Percentiles rank a stretch among this genome's conserved stretches.
Conservation (phyloP, 805 yeast genomes). For the Starmerella vaccinii region DNA sequence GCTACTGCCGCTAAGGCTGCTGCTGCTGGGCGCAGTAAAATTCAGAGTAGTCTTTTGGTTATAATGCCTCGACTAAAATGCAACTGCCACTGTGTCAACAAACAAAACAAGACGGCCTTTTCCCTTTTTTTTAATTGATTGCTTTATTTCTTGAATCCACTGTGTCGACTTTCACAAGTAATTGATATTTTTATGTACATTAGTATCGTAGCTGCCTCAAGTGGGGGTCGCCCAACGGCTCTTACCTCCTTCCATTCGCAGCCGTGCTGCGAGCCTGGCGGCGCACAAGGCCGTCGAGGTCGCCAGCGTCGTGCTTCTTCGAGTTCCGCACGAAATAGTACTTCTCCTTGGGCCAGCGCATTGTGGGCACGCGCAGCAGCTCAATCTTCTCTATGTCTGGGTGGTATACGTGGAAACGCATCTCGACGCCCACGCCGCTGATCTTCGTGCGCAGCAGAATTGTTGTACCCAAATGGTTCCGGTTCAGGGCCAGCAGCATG, state of each 20-base stretch:
- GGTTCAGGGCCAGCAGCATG: slow-evolving; percentile 63
- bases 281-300: slow-evolving; percentile 30
- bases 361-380: slow-evolving; percentile 58
- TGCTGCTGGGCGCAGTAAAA: no score
- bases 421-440: slow-evolving; percentile 74
- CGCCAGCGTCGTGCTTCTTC: slow-evolving; percentile 34
- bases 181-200: not conserved
- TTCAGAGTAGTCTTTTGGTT: no score
- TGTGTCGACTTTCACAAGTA: no score
- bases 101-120: no score
- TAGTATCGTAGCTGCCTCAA: not conserved
- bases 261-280: slow-evolving; percentile 24
- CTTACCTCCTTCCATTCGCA: not conserved
- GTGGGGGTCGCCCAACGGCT: no score
- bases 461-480: slow-evolving; percentile 62
- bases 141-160: no score
- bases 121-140: no score
- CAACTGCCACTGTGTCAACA: no score
- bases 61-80: no score
- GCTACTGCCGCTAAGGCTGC: no score
- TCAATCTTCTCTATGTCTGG: slow-evolving; percentile 73
- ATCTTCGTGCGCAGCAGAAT: slow-evolving; percentile 75
- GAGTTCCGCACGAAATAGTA: slow-evolving; percentile 76
- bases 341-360: slow-evolving; percentile 69
- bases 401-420: slow-evolving; percentile 67